Base-by-base conservation (phyloP, 2,329 filamentous ascomycete species). In the Colletotrichum lupini region DNA sequence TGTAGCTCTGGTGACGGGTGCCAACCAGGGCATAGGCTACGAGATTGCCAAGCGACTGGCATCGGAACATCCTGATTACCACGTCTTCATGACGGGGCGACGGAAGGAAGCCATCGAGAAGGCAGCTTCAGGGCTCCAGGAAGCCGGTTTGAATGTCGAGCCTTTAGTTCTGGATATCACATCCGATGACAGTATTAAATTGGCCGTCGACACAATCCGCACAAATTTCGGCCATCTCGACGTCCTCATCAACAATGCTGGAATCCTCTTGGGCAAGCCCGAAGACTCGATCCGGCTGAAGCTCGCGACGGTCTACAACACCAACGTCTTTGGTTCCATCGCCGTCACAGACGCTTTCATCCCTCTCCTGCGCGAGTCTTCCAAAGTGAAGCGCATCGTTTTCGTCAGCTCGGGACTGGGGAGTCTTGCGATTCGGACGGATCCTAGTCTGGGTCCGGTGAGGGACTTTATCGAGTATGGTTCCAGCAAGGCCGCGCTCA, bases 171-270 rank as follows among this genome's bases (percentile, higher is more conserved):
- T 91, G 16, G 89, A 92, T 75, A 88, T 91, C 0, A 87, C 85
- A 0, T 85, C 87, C 3, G 85, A 89, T 66, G 78, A 85, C 37
- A 80, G 78, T 14, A 79, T 82, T 12, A 58, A 78, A 9, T 67
- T 78, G 1, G 79, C 82, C 1, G 79, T 84, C 24, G 75, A 85
- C 8, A 79, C 80, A 22, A 84, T 85, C 0, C 42, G 80, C 1
- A 79, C 84, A 2, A 86, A 85, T 60, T 92, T 90, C 77, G 84
- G 85, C 22, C 85, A 87, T 8, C 80, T 92, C 57, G 89, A 92
- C 77, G 86, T 91, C 1, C 86, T 91, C 5, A 85, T 90, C 72
- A 91, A 91, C 81, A 91, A 91, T 62, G 89, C 89, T 4, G 90
- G 89, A 2, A 91, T 90, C 72, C 87, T 87, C n/a, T 80, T 80